A percentile compares a stretch with the other conserved stretches of the same genome.
Conservation (phyloP, 78 protist species). For the Cavenderia fasciculata region DNA sequence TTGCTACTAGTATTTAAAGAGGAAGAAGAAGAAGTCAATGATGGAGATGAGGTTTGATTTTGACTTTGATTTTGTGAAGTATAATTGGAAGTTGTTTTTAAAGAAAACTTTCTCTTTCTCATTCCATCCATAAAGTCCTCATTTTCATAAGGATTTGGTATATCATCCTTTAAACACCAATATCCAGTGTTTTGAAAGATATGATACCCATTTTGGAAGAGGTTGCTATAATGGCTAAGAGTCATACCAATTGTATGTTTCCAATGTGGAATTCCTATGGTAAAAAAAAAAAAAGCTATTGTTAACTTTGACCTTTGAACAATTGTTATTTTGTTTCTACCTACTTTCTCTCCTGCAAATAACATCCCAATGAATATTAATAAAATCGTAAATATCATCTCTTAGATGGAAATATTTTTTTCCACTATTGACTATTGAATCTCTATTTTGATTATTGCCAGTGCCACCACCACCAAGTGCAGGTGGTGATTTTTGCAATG, state of each 20-base stretch:
- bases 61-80: neutral
- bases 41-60: neutral
- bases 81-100: neutral
- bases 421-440: slow-evolving; percentile 4
- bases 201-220: slow-evolving; percentile 59
- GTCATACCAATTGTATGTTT: slow-evolving; percentile 79
- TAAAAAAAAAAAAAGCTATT: neutral
- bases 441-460: neutral
- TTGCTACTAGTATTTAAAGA: neutral
- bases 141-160: slow-evolving; percentile 36
- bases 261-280: slow-evolving; percentile 57
- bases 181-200: slow-evolving; percentile 73
- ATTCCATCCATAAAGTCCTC: slow-evolving; percentile 16
- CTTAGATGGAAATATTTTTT: slow-evolving; percentile 64
- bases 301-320: neutral
- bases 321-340: neutral
- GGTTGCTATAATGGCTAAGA: slow-evolving; percentile 27
- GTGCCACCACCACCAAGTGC: neutral
- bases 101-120: neutral
- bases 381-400: slow-evolving; percentile 72
- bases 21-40: neutral
- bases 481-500: neutral
- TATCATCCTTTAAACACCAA: slow-evolving; percentile 78
- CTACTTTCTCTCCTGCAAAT: slow-evolving; percentile 60
- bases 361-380: slow-evolving; percentile 69